Base-by-base conservation (phyloP, 805 yeast species). In the Kodamaea jinghongensis region DNA sequence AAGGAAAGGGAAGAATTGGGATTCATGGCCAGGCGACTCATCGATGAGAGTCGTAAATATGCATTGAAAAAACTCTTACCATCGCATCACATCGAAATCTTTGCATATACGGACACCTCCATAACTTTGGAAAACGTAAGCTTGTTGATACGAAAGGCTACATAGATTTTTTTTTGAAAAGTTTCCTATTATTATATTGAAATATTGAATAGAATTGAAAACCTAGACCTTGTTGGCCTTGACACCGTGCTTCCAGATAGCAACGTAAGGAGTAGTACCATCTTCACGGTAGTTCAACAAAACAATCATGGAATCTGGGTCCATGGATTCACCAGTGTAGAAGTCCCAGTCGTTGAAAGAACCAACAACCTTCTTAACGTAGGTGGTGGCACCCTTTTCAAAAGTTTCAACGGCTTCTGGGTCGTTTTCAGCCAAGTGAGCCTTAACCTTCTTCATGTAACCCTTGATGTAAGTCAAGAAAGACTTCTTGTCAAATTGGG, bases 281-380 rank as follows among this genome's bases (percentile, higher is more conserved):
- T 93, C 98, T 79, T 93, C 99, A 77, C 99, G 95, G 89, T 91
- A 93, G 95, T 93, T 93, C 74, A 93, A 86, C 71, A 93, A 81
- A 57, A 89, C 88, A 65, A 93, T 75, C 99, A 93, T 93, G 58
- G 84, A 99, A 74, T 93, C 99, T 71, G 99, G 99, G 82, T 93
- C 97, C 99, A 93, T 93, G 67, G 96, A 86, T 79, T 91, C 98
- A 79, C 99, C 98, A 57, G 96, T 91, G 90, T 74, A 93, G 81
- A 93, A 93, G 68, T 93, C 99, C 95, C 95, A 93, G 82, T 93
- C 99, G 67, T 84, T 85, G 93, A 93, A 93, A 72, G 90, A 84
- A 62, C 82, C 85, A 61, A 93, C 71, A 55, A 93, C 84, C 81
- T 93, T 93, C 87, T 93, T 93, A 73, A 86, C 95, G 81, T 90